These are phyloP conservation scores for Metarhizium guizhouense DNA, from an alignment of 2,329 filamentous ascomycete genomes.

Conservation along the genomic window DNA sequence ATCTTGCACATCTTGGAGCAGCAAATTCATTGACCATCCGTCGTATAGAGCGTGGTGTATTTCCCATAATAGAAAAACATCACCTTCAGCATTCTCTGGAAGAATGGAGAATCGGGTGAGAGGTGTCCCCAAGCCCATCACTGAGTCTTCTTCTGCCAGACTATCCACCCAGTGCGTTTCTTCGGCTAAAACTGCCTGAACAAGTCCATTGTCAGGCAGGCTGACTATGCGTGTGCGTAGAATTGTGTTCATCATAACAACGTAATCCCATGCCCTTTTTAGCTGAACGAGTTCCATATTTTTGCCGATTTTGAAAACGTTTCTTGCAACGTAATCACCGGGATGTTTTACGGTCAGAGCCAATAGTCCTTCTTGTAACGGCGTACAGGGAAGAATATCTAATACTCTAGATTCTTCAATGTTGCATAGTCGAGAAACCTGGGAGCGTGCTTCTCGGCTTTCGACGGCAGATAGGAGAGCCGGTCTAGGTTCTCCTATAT, in stretches of 20 bases:
- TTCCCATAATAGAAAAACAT: conserved; percentile 8
- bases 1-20: conserved; percentile 9
- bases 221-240: conserved; percentile 8
- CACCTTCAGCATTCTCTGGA: background rate
- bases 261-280: conserved; percentile 8
- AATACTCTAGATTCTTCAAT: conserved; percentile 5
- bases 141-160: background rate
- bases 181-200: conserved; percentile 7
- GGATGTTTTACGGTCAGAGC: conserved; percentile 8
- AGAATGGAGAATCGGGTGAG: conserved; percentile 7
- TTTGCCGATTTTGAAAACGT: conserved; percentile 6
- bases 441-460: background rate
- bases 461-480: background rate
- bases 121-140: conserved; percentile 10
- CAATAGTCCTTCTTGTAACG: conserved; percentile 13
- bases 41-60: conserved; percentile 38
- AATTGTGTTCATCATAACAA: conserved; percentile 7
- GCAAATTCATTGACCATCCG: conserved; percentile 38
- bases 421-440: conserved; percentile 8
- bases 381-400: conserved; percentile 13
- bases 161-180: conserved; percentile 1
- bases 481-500: background rate
- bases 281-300: conserved; percentile 6
- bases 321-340: conserved; percentile 10
- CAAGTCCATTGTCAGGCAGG: conserved; percentile 5